These are phyloP conservation scores for grape (Vitis vinifera) DNA, from an alignment of 164 flowering plant species.

Conservation along the genomic window ASM3070453v1 NC_081811.1:1287001-1287500, in stretches of 20 bases:
- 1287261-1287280: constrained; percentile 33
- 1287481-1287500: constrained; percentile 28
- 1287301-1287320: constrained; percentile 37
- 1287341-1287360: constrained; percentile 29
- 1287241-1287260: constrained; percentile 22
- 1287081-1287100: constrained; percentile 23
- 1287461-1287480: constrained; percentile 29
- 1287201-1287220: constrained; percentile 30
- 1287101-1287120: constrained; percentile 28
- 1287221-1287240: constrained; percentile 28
- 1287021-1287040: constrained; percentile 23
- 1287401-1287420: constrained; percentile 33
- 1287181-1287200: constrained; percentile 38
- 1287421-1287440: constrained; percentile 30
- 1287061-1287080: constrained; percentile 34
- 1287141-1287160: constrained; percentile 22
- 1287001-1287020: constrained; percentile 19
- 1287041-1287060: constrained; percentile 34
- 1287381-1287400: constrained; percentile 28
- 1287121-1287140: constrained; percentile 19
- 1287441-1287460: constrained; percentile 31
- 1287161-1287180: constrained; percentile 32
- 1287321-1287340: constrained; percentile 24
- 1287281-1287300: constrained; percentile 33
- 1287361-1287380: constrained; percentile 33